Percentiles rank a stretch among this genome's conserved stretches.
Evolutionary conservation across 768 basidiomycete species (phyloP).

Genomic region (Macrocybe gigantea): DNA sequence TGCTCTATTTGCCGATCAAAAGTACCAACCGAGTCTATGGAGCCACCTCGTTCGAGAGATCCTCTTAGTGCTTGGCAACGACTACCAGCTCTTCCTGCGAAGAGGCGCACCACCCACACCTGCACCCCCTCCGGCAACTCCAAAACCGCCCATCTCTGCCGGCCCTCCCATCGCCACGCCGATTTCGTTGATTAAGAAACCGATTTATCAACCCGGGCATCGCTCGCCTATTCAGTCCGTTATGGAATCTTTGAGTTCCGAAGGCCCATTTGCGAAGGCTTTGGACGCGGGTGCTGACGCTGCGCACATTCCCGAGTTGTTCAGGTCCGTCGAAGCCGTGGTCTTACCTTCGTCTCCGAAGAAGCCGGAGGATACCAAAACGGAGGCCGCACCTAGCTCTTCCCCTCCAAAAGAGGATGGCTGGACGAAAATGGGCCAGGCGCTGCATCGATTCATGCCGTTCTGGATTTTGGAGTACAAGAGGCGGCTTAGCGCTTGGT

Average conservation of each 20-base stretch:
- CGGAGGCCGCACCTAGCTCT: too few species aligned
- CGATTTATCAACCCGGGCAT: constrained; percentile 37
- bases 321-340: constrained; percentile 29
- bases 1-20: constrained; percentile 64
- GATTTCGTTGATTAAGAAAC: constrained; percentile 31
- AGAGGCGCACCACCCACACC: constrained; percentile 39
- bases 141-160: constrained; percentile 5
- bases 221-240: constrained; percentile 49
- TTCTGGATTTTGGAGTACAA: constrained; percentile 13
- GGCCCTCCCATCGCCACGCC: constrained; percentile 32
- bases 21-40: constrained; percentile 62
- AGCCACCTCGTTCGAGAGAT: constrained; percentile 49
- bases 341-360: constrained; percentile 13
- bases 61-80: constrained; percentile 55
- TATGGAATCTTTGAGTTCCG: constrained; percentile 54
- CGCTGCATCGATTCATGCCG: not conserved
- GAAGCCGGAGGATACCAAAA: constrained; percentile 9
- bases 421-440: too few species aligned
- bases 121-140: constrained; percentile 9
- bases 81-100: constrained; percentile 62
- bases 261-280: constrained; percentile 48
- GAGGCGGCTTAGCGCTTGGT: constrained; percentile 36
- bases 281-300: constrained; percentile 41
- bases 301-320: constrained; percentile 37
- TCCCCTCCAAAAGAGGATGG: too few species aligned